These are phyloP conservation scores for Aspergillus tubingensis DNA, from an alignment of 2,329 filamentous ascomycete species.

Conservation along the genomic window DNA sequence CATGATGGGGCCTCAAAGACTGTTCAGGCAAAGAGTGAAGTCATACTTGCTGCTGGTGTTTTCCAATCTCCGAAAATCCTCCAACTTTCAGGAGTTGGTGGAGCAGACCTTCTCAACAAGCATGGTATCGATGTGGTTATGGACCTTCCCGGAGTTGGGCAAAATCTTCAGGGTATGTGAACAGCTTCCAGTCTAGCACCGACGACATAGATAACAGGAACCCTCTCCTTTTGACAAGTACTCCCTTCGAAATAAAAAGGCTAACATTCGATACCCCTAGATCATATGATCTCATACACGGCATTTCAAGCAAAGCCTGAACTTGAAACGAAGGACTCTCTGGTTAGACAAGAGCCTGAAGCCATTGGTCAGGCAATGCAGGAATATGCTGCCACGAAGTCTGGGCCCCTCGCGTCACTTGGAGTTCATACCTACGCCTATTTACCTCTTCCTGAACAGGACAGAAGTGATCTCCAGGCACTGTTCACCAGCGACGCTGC, in stretches of 20 bases:
- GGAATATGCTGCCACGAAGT: slow-evolving; percentile 7
- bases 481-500: not conserved
- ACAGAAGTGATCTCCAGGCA: slow-evolving; percentile 3
- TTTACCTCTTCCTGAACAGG: slow-evolving; percentile 5
- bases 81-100: slow-evolving; percentile 53
- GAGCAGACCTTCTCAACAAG: slow-evolving; percentile 37
- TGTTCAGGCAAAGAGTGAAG: slow-evolving; percentile 8
- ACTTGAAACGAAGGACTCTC: slow-evolving; percentile 8
- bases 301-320: slow-evolving; percentile 12
- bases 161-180: slow-evolving; percentile 12
- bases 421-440: slow-evolving; percentile 10
- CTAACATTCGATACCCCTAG: not conserved
- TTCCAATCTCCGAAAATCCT: slow-evolving; percentile 48
- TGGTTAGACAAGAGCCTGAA: slow-evolving; percentile 9
- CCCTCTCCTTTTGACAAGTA: not conserved
- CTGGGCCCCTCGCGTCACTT: slow-evolving; percentile 8
- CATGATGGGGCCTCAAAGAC: slow-evolving; percentile 4
- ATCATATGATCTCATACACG: slow-evolving; percentile 13
- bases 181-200: not conserved
- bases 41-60: slow-evolving; percentile 7
- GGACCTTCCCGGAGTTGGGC: slow-evolving; percentile 52
- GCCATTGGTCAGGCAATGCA: slow-evolving; percentile 7
- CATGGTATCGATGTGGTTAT: slow-evolving; percentile 45
- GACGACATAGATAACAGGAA: not conserved
- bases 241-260: not conserved